These are phyloP conservation scores for Polytrichum formosum DNA, from an alignment of 225 moss, liverwort and hornwort species.

Conservation along the genomic window DNA sequence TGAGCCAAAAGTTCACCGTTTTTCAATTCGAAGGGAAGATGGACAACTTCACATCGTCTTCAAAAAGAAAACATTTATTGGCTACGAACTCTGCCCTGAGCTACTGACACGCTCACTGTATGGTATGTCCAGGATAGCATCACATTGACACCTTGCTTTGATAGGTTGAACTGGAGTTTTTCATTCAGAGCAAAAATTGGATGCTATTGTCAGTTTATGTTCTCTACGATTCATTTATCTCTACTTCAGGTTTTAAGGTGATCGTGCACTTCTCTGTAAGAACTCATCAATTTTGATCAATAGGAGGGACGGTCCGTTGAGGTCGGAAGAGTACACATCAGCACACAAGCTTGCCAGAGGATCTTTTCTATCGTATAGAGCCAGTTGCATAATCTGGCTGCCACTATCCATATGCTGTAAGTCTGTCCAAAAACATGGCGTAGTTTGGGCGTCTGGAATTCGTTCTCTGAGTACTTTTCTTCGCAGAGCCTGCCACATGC, in stretches of 20 bases:
- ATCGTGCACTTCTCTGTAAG: conserved; percentile 25
- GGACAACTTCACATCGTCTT: too few relatives aligned
- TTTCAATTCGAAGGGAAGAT: too few relatives aligned
- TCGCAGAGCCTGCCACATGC: conserved; percentile 34
- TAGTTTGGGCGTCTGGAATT: conserved; percentile 7
- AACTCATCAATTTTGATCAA: conserved; percentile 52
- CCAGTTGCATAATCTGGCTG: conserved; percentile 32
- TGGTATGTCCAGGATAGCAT: too few relatives aligned
- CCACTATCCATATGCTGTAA: conserved; percentile 17
- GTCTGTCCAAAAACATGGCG: conserved; percentile 9
- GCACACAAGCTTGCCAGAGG: conserved; percentile 1
- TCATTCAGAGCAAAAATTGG: too few relatives aligned
- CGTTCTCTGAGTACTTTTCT: conserved; percentile 41
- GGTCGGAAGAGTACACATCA: conserved; percentile 5
- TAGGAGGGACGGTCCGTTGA: conserved; percentile 16
- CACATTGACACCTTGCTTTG: too few relatives aligned
- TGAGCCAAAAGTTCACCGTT: too few relatives aligned
- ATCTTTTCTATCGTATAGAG: conserved; percentile 21
- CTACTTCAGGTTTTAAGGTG: not conserved
- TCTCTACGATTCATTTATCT: too few relatives aligned
- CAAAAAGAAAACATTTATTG: too few relatives aligned
- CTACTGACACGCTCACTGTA: too few relatives aligned
- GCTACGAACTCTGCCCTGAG: too few relatives aligned
- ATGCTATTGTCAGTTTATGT: too few relatives aligned
- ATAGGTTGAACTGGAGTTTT: too few relatives aligned